phyloP scores from a whole-genome alignment of 2,329 filamentous ascomycete genomes.

The Botrytis hyacinthi region DNA sequence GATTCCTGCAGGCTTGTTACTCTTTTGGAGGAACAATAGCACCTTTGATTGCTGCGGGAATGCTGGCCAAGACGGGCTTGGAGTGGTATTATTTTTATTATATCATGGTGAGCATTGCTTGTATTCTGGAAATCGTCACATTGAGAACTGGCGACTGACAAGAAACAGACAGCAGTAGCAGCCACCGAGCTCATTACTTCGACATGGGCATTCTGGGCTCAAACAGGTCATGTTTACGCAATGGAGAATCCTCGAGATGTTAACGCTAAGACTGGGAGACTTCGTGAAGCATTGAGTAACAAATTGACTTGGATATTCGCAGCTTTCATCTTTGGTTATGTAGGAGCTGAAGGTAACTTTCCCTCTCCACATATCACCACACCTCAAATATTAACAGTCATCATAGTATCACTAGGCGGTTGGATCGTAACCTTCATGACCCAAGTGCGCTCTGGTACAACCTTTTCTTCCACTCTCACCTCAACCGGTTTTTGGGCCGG shows the following conservation, averaged over 20 bases:
- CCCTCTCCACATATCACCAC: too few relatives aligned
- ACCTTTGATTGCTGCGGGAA: constrained; percentile 43
- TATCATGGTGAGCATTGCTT: constrained; percentile 56
- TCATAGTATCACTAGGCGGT: constrained; percentile 63
- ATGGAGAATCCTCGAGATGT: constrained; percentile 48
- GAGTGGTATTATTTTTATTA: constrained; percentile 77
- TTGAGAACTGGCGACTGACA: background rate
- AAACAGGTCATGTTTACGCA: constrained; percentile 57
- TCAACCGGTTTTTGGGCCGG: constrained; percentile 85
- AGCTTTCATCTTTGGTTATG: constrained; percentile 73
- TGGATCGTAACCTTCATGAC: constrained; percentile 89
- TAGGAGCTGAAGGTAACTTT: constrained; percentile 60
- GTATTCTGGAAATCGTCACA: background rate
- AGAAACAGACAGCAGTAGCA: constrained; percentile 50
- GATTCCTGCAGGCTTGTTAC: constrained; percentile 70
- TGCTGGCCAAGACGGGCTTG: constrained; percentile 62
- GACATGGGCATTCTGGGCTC: constrained; percentile 59
- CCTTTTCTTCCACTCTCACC: constrained; percentile 72
- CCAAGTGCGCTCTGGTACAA: constrained; percentile 65
- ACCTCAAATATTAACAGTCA: background rate
- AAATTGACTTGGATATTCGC: constrained; percentile 65
- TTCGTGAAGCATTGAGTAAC: constrained; percentile 41
- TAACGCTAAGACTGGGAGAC: constrained; percentile 24
- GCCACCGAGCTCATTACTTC: constrained; percentile 54
- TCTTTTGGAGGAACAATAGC: constrained; percentile 68